phyloP scores from a whole-genome alignment of 495 filamentous ascomycete species.

The Apodospora peruviana region DNA sequence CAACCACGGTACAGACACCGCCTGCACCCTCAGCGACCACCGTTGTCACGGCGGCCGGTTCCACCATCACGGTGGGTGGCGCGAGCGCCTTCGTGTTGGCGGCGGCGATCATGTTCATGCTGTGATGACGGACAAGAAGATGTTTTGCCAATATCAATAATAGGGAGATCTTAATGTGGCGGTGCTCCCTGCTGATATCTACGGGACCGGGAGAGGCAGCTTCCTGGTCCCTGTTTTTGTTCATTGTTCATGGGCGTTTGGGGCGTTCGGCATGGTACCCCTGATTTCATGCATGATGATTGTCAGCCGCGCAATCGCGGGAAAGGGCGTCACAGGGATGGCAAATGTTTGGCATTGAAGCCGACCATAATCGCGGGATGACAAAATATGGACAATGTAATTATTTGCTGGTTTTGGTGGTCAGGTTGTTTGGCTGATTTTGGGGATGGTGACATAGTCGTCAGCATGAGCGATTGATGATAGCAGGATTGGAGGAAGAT shows the following conservation, averaged over 20 bases:
- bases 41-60: slow-evolving; percentile 2
- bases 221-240: not conserved
- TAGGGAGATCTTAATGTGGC: not conserved
- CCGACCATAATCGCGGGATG: not conserved
- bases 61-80: slow-evolving; percentile 8
- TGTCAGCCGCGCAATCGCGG: not conserved
- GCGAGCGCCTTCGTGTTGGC: slow-evolving; percentile 15
- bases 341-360: slow-evolving; percentile 6
- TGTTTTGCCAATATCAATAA: not conserved
- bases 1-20: slow-evolving; percentile 1
- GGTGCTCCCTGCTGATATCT: not conserved
- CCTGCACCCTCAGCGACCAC: not conserved
- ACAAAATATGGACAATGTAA: not conserved
- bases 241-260: not conserved
- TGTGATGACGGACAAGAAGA: slow-evolving; percentile 11
- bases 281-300: slow-evolving; percentile 3
- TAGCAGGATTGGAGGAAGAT: too few relatives aligned
- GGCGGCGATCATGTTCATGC: slow-evolving; percentile 22
- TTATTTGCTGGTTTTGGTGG: not conserved
- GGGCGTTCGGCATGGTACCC: slow-evolving; percentile 4
- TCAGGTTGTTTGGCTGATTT: not conserved
- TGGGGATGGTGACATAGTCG: not conserved
- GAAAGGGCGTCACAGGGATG: slow-evolving; percentile 1
- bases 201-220: not conserved
- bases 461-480: too few relatives aligned